Conservation (phyloP, 1,284 basidiomycete genomes). For the Cryptococcus jaspeensis region DNA sequence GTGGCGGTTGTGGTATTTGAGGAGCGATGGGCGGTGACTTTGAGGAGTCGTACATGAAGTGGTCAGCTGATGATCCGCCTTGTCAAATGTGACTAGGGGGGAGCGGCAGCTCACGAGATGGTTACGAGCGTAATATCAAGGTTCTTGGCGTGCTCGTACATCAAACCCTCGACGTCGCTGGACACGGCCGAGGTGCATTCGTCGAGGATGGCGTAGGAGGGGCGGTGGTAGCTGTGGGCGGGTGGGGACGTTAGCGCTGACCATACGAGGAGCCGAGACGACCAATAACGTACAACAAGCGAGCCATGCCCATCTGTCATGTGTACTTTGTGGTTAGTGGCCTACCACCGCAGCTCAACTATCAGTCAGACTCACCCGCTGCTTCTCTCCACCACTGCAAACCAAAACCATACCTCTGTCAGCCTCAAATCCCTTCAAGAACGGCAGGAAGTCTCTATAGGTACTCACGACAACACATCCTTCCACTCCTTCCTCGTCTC, state of each 20-base stretch:
- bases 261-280: too few species aligned
- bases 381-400: constrained; percentile 90
- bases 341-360: not conserved
- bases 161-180: constrained; percentile 90
- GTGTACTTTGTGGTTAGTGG: not conserved
- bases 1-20: constrained; percentile 57
- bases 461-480: constrained; percentile 64
- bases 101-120: constrained; percentile 66
- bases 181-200: constrained; percentile 97
- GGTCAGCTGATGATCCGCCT: constrained; percentile 3
- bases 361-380: constrained; percentile 59
- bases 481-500: constrained; percentile 91
- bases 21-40: constrained; percentile 55
- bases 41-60: constrained; percentile 1
- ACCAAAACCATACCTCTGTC: not conserved
- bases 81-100: constrained; percentile 55
- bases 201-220: constrained; percentile 52
- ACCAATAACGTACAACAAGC: constrained; percentile 48
- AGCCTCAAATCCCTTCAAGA: constrained; percentile 20
- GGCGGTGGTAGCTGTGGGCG: constrained; percentile 40
- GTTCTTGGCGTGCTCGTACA: constrained; percentile 94
- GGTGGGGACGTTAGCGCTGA: not conserved
- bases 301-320: constrained; percentile 62
- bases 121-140: constrained; percentile 91
- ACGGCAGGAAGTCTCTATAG: not conserved